phyloP scores from a whole-genome alignment of 192 early-diverging fungal species.

The Anaeromyces robustus region DNA sequence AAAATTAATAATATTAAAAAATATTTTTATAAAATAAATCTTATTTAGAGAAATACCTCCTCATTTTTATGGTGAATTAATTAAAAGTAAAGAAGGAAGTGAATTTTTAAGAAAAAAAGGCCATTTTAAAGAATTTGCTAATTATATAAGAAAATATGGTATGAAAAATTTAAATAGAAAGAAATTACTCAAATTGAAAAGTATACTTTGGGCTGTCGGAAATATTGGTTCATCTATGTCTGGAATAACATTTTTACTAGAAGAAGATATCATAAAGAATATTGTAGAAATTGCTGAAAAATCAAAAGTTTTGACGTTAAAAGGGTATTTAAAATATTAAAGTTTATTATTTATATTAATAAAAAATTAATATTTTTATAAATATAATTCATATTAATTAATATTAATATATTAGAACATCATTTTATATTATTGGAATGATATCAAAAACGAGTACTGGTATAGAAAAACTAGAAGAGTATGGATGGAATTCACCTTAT shows the following conservation, averaged over 20 bases:
- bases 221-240: conserved; percentile 54
- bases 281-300: conserved; percentile 51
- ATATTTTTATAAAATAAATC: not conserved
- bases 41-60: conserved; percentile 23
- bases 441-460: conserved; percentile 53
- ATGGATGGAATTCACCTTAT: conserved; percentile 59
- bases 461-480: conserved; percentile 46
- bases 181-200: conserved; percentile 40
- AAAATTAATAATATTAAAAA: no score
- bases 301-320: conserved; percentile 51
- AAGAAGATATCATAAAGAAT: conserved; percentile 54
- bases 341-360: not conserved
- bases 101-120: conserved; percentile 39
- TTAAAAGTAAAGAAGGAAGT: conserved; percentile 60
- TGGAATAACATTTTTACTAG: conserved; percentile 52
- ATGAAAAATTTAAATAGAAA: conserved; percentile 14
- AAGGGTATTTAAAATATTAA: conserved; percentile 35
- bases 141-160: conserved; percentile 32
- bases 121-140: conserved; percentile 48
- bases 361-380: conserved; percentile 1
- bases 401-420: conserved; percentile 29
- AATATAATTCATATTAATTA: no score
- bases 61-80: conserved; percentile 69
- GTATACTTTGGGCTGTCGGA: conserved; percentile 67
- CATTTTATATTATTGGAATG: conserved; percentile 55